Evolutionary conservation across 2,329 filamentous ascomycete species (phyloP).

Genomic region (Hypocreales sp.): DNA sequence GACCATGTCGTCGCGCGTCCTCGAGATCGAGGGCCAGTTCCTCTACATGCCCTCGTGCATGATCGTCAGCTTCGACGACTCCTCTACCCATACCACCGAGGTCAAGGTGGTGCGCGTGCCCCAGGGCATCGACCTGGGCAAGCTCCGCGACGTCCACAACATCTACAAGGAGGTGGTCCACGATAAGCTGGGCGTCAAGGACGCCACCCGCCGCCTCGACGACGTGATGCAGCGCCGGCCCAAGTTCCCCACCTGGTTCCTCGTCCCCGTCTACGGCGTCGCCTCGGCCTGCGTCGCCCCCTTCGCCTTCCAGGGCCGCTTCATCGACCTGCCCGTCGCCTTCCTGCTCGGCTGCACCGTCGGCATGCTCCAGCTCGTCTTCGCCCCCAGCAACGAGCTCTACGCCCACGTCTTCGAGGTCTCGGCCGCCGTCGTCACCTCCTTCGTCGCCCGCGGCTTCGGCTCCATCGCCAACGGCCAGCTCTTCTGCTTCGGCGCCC

Average conservation of each 20-base stretch:
- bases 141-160: constrained; percentile 57
- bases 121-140: constrained; percentile 60
- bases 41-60: constrained; percentile 85
- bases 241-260: constrained; percentile 34
- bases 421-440: constrained; percentile 45
- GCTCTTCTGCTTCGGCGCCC: constrained; percentile 55
- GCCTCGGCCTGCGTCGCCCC: constrained; percentile 64
- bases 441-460: constrained; percentile 53
- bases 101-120: constrained; percentile 56
- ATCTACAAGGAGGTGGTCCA: constrained; percentile 76
- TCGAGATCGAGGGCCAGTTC: constrained; percentile 81
- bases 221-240: constrained; percentile 29
- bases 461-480: constrained; percentile 45
- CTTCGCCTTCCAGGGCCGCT: constrained; percentile 63
- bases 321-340: constrained; percentile 63
- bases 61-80: constrained; percentile 83
- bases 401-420: constrained; percentile 41
- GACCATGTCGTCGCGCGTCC: constrained; percentile 73
- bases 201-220: constrained; percentile 48
- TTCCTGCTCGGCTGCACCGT: constrained; percentile 64
- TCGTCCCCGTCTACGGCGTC: constrained; percentile 56
- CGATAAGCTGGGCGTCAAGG: constrained; percentile 56
- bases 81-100: constrained; percentile 58
- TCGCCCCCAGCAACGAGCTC: constrained; percentile 59
- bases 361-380: constrained; percentile 57